Conservation (phyloP, 2,329 filamentous ascomycete genomes). For the Penicillium sp. region DNA sequence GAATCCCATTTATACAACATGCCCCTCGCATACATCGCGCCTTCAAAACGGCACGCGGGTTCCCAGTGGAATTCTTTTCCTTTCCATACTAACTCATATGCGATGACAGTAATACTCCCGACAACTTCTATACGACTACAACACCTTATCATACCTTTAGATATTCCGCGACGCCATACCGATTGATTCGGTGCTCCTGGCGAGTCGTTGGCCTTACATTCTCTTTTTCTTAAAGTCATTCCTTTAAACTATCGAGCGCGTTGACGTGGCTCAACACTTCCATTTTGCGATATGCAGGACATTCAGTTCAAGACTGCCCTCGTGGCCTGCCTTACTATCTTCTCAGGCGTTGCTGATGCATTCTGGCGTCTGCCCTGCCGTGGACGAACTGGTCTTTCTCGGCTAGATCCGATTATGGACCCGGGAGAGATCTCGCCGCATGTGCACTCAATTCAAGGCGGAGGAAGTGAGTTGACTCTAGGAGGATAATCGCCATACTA, state of each 20-base stretch:
- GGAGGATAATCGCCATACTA: background rate
- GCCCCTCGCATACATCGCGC: background rate
- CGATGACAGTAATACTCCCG: conserved; percentile 1
- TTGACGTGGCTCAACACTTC: conserved; percentile 13
- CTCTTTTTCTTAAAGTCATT: conserved; percentile 10
- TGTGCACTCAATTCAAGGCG: conserved; percentile 73
- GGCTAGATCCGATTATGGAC: conserved; percentile 75
- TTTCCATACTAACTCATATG: conserved; percentile 7
- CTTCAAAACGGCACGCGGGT: conserved; percentile 7
- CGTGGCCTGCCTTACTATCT: conserved; percentile 30
- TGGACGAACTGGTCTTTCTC: conserved; percentile 65
- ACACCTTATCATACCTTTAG: background rate
- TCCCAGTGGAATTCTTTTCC: background rate
- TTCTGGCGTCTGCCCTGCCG: conserved; percentile 92
- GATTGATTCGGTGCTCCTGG: conserved; percentile 24
- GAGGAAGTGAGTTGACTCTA: conserved; percentile 62
- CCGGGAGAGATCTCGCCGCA: conserved; percentile 62
- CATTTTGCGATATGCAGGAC: conserved; percentile 24
- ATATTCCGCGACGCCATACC: conserved; percentile 3
- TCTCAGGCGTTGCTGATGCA: conserved; percentile 51
- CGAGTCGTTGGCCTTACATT: conserved; percentile 11
- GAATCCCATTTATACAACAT: conserved; percentile 9
- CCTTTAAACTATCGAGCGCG: conserved; percentile 3
- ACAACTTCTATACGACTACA: background rate
- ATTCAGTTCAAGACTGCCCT: conserved; percentile 18